Evolutionary conservation across 495 filamentous ascomycete genomes (phyloP), one percentile per base, ranked within the genome.

Genomic region (Wilcoxina mikolae): DNA sequence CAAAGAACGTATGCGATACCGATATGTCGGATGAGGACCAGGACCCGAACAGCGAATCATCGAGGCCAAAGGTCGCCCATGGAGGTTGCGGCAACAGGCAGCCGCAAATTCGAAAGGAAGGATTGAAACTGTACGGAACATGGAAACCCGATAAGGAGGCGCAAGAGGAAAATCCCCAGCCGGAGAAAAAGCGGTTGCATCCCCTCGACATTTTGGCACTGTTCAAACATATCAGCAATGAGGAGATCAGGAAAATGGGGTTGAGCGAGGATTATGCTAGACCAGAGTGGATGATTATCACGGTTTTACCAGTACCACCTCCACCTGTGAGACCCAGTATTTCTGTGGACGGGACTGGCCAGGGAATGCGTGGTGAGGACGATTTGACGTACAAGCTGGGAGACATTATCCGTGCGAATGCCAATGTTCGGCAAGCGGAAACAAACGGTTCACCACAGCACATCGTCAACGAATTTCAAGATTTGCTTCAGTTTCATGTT

Each of bases 371-470:
- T 44, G 89, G 90, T 64, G 91, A 99, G 68, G 91, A 99, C 67
- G 91, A 99, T 75, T 74, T 99, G 75, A 99, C 91, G 0, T 96
- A 94, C 74, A 99, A 99, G 69, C 73, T 99, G 43, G 87, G 88
- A 58, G 91, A 99, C 70, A 95, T 99, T 65, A 89, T 99, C 56
- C 88, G 91, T 58, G 91, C 93, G 52, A 99, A 96, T 72, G 81
- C 83, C 60, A 95, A 94, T 60, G 88, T 99, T 27, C 78, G 82
- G 38, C 80, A 87, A 51, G 88, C 87, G 43, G 82, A 91, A 55
- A 76, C 82, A 42, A 87, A 95, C 67, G 89, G 90, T 38, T 85
- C 90, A 3, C 88, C 91, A 0, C 79, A 82, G 49, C 93, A 96
- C 70, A 82, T 96, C 35, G 76, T 84, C 27, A 78, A 77, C 26